Evolutionary conservation across 768 basidiomycete genomes (phyloP), one percentile per base, ranked within the genome.

Genomic region (Suillus tomentosus): DNA sequence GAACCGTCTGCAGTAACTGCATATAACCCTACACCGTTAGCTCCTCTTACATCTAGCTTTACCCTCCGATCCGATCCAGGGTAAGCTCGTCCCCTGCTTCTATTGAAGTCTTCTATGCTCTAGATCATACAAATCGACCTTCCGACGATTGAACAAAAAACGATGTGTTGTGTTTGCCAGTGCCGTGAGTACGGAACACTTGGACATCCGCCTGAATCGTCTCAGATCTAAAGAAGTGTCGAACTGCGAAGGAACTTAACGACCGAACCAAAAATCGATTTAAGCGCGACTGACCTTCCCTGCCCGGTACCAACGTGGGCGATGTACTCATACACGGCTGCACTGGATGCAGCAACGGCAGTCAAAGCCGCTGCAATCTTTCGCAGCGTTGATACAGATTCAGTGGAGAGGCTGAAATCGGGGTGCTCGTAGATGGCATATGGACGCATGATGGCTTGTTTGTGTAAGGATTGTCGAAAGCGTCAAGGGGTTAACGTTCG

Each of bases 401-500:
- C 74, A 48, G 65, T 24, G 10, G 74, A 75, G 27, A 63, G 39
- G 63, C 24, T 63, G 61, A 75, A 75, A 2, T 76, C 75, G 43
- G 74, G 74, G 65, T 77, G 75, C 43, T 75, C 74, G 57, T 75
- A 75, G 24, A 68, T 66, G 59, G 72, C 67, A 66, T 76, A 76
- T 54, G 74, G 69, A 22, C 75, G 75, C 75, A 76, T 76, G 67
- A 37, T 62, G 6, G 24, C n/a, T 19, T 42, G 66, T 45, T 1
- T 3, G 63, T 37, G 2, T 39, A 62, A 39, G 15, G 47, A 37
- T 60, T 27, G 2, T 17, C 27, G 24, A 5, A 31, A 40, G 53
- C 34, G 61, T 37, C 42, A 13, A 43, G 53, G 31, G 42, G 45
- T 45, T 22, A 13, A 40, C 14, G 10, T 50, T 37, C 5, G 31